Percentiles rank a stretch among this genome's conserved stretches.
phyloP scores from a whole-genome alignment of 2,329 filamentous ascomycete species.

The Lachnum nothofagi region DNA sequence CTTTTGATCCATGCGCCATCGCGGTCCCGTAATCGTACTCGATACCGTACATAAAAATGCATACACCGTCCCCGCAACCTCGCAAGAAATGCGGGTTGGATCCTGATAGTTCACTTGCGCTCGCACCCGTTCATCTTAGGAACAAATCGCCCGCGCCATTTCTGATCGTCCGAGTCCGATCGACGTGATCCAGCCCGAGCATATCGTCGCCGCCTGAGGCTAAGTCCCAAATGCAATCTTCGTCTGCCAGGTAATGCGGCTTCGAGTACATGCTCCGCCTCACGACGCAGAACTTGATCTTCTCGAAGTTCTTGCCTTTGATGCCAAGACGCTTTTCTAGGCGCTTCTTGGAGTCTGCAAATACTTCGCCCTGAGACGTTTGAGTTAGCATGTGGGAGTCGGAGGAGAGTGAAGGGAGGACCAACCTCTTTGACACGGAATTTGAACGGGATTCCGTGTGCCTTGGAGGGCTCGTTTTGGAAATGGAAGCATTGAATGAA shows the following conservation, averaged over 20 bases:
- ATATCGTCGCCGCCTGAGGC: constrained; percentile 53
- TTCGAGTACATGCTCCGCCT: constrained; percentile 68
- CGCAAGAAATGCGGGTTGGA: no score
- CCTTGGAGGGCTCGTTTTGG: constrained; percentile 78
- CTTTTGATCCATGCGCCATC: no score
- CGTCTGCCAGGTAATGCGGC: constrained; percentile 77
- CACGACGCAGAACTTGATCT: constrained; percentile 91
- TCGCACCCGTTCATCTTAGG: no score
- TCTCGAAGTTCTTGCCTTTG: constrained; percentile 97
- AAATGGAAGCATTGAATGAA: constrained; percentile 85
- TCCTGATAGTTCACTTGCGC: no score
- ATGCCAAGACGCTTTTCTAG: constrained; percentile 87
- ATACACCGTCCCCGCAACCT: no score
- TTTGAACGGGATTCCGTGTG: constrained; percentile 85
- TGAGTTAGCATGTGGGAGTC: constrained; percentile 6
- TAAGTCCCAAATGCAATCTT: constrained; percentile 54
- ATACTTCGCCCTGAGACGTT: constrained; percentile 79
- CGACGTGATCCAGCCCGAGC: constrained; percentile 61
- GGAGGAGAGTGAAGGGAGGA: constrained; percentile 9
- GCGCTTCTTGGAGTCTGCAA: constrained; percentile 90
- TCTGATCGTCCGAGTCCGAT: constrained; percentile 53
- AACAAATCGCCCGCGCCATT: constrained; percentile 61
- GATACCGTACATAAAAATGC: no score
- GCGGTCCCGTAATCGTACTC: no score
- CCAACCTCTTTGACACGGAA: constrained; percentile 77